Conservation (phyloP, 2,329 filamentous ascomycete species). For the Pyrenophora tritici-repentis region DNA sequence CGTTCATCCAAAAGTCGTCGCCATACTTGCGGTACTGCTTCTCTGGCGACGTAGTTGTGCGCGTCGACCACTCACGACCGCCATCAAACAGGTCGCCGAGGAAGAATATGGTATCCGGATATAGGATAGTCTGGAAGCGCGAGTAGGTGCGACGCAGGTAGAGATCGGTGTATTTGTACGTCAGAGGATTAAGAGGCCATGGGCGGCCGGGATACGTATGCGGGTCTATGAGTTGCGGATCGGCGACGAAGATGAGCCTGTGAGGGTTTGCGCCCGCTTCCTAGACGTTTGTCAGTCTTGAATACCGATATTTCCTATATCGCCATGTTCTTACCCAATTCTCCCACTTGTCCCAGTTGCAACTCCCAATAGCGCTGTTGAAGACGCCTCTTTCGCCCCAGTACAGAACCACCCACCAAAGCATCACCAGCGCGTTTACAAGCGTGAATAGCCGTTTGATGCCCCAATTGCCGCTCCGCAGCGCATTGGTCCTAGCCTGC, state of each 20-base stretch:
- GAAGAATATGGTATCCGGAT: slow-evolving; percentile 89
- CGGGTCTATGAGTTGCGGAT: slow-evolving; percentile 90
- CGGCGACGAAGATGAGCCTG: slow-evolving; percentile 81
- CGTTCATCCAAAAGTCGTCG: slow-evolving; percentile 80
- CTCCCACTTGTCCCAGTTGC: slow-evolving; percentile 88
- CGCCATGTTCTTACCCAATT: slow-evolving; percentile 68
- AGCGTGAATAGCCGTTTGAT: slow-evolving; percentile 33
- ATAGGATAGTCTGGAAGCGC: slow-evolving; percentile 73
- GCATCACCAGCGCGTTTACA: slow-evolving; percentile 60
- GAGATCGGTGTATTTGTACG: slow-evolving; percentile 79
- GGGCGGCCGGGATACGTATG: slow-evolving; percentile 90
- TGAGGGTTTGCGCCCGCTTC: slow-evolving; percentile 79
- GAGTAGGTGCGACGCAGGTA: slow-evolving; percentile 84
- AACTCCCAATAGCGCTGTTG: slow-evolving; percentile 69
- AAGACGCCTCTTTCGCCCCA: slow-evolving; percentile 87
- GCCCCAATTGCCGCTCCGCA: slow-evolving; percentile 29
- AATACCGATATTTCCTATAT: background rate
- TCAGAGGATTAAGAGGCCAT: slow-evolving; percentile 70
- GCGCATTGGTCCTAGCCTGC: slow-evolving; percentile 15
- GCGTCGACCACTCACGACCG: slow-evolving; percentile 89
- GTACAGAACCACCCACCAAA: slow-evolving; percentile 79
- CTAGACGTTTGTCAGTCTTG: slow-evolving; percentile 54
- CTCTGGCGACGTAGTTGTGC: slow-evolving; percentile 58
- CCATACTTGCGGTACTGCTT: slow-evolving; percentile 76
- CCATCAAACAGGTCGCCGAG: slow-evolving; percentile 95